Conservation (phyloP, 2,329 filamentous ascomycete genomes). For the Beauveria pseudobassiana region DNA sequence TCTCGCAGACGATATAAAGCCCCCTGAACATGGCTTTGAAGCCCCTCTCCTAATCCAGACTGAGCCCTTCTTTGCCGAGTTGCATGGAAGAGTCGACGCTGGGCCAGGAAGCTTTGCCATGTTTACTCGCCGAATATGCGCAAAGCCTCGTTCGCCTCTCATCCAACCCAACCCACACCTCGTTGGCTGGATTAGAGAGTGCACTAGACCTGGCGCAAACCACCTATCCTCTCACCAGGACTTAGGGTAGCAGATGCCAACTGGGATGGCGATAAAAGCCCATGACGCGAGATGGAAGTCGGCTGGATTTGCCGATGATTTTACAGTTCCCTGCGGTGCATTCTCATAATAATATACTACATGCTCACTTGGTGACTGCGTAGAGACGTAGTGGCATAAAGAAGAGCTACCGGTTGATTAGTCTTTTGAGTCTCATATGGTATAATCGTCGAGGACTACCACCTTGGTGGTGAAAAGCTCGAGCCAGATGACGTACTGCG, state of each 20-base stretch:
- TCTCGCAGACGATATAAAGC: not conserved
- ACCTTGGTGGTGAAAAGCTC: too few relatives aligned
- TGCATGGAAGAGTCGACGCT: not conserved
- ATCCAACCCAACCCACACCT: not conserved
- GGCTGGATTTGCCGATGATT: constrained; percentile 13
- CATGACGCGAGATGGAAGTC: constrained; percentile 12
- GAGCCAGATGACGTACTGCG: too few relatives aligned
- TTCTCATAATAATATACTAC: constrained; percentile 11
- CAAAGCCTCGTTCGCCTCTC: not conserved
- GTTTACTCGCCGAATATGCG: not conserved
- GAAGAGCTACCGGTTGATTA: not conserved
- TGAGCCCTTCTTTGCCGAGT: not conserved
- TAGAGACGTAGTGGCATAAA: constrained; percentile 1
- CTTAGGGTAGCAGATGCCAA: constrained; percentile 13
- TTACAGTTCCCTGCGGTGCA: constrained; percentile 9
- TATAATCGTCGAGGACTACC: not conserved
- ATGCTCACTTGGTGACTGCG: constrained; percentile 8
- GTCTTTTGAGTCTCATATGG: not conserved
- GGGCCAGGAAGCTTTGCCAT: not conserved
- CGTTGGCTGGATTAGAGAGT: not conserved
- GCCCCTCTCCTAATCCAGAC: not conserved
- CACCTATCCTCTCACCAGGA: constrained; percentile 6
- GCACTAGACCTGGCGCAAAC: not conserved
- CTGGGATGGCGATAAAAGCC: constrained; percentile 14
- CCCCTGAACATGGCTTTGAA: not conserved